A percentile compares a stretch with the other conserved stretches of the same genome.
phyloP scores from a whole-genome alignment of 257 asterid genomes.

The Knoxia roxburghii region DNA sequence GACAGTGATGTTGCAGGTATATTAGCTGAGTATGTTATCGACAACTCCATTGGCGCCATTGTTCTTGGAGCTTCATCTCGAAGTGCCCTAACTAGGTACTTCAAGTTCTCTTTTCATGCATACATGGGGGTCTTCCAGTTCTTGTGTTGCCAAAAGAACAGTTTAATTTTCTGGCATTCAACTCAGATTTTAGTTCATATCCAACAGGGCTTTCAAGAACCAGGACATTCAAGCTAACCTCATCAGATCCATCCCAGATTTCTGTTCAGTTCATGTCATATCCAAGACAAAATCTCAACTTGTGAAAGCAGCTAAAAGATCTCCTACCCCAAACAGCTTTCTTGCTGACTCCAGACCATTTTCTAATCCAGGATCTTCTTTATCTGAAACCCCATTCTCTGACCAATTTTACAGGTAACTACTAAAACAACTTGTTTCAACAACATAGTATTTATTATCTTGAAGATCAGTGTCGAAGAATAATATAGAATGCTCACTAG shows the following conservation, averaged over 20 bases:
- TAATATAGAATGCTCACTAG: too few relatives aligned
- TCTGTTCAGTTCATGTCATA: slow-evolving; percentile 53
- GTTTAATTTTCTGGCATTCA: not conserved
- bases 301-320: slow-evolving; percentile 40
- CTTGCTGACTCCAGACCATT: slow-evolving; percentile 24
- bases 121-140: not conserved
- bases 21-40: slow-evolving; percentile 39
- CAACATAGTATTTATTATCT: too few relatives aligned
- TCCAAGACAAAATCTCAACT: slow-evolving; percentile 43
- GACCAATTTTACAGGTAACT: slow-evolving; percentile 36
- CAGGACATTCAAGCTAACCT: slow-evolving; percentile 49
- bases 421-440: not conserved
- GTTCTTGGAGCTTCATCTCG: slow-evolving; percentile 72
- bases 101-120: not conserved
- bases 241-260: slow-evolving; percentile 53
- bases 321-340: slow-evolving; percentile 34
- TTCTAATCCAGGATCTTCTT: slow-evolving; percentile 10
- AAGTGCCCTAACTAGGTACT: slow-evolving; percentile 56
- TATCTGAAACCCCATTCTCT: slow-evolving; percentile 18
- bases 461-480: too few relatives aligned
- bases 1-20: slow-evolving; percentile 48
- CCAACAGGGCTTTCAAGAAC: slow-evolving; percentile 61
- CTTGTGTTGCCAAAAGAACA: too few relatives aligned
- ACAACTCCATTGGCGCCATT: slow-evolving; percentile 34
- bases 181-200: too few relatives aligned